These are phyloP conservation scores for Colletotrichum spinosum DNA, from an alignment of 2,329 filamentous ascomycete genomes.

Conservation along the genomic window DNA sequence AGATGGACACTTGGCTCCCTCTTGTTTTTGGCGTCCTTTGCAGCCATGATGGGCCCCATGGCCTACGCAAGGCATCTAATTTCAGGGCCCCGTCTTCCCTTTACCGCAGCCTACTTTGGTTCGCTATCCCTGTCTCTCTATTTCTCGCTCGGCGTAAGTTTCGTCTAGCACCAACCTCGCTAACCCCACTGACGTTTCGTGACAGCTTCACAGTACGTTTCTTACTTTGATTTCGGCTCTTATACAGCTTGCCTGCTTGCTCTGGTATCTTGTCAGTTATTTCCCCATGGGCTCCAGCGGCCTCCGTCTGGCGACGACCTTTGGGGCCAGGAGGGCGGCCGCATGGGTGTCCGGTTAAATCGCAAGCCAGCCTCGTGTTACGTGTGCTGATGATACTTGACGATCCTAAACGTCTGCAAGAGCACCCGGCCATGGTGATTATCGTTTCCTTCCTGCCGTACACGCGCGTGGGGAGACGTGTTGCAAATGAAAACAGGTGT, in stretches of 20 bases:
- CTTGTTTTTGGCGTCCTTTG: slow-evolving; percentile 92
- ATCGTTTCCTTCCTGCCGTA: background rate
- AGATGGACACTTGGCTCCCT: slow-evolving; percentile 96
- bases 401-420: background rate
- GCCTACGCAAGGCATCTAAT: slow-evolving; percentile 86
- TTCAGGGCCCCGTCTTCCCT: slow-evolving; percentile 87
- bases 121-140: slow-evolving; percentile 91
- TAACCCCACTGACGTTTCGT: slow-evolving; percentile 41
- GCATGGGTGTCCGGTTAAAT: slow-evolving; percentile 86
- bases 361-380: background rate
- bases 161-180: background rate
- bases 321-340: slow-evolving; percentile 85
- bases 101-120: slow-evolving; percentile 94
- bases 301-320: slow-evolving; percentile 85
- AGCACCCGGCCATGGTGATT: background rate
- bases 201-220: slow-evolving; percentile 82
- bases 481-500: too few relatives aligned
- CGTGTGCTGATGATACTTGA: too few relatives aligned
- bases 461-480: too few relatives aligned
- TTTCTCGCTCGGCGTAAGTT: slow-evolving; percentile 90
- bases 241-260: slow-evolving; percentile 82
- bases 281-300: slow-evolving; percentile 97
- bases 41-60: slow-evolving; percentile 91
- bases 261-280: slow-evolving; percentile 97
- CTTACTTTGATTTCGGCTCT: slow-evolving; percentile 88